Percentiles rank a stretch among this genome's conserved stretches.
Evolutionary conservation across 176 grass and related monocot genomes (phyloP).

Genomic region (Musa itinerans): DNA sequence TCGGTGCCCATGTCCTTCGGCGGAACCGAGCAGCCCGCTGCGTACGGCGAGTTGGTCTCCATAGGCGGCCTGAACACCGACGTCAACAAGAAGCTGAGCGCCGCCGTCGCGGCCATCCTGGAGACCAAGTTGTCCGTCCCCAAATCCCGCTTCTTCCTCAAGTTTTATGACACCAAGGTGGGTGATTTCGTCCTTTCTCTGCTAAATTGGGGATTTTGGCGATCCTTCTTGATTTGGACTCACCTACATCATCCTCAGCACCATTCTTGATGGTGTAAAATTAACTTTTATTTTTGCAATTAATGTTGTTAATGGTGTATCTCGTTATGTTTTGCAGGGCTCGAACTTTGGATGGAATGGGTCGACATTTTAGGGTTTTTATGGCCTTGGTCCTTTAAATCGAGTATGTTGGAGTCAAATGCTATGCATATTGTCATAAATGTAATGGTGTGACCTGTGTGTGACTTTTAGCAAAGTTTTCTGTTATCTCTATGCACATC

Average conservation of each 20-base stretch:
- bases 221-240: not conserved
- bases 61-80: conserved; percentile 32
- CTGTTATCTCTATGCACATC: not conserved
- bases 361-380: conserved; percentile 12
- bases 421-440: not conserved
- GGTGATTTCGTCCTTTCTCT: not conserved
- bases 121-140: conserved; percentile 38
- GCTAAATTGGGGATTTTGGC: not conserved
- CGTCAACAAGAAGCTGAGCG: conserved; percentile 40
- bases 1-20: conserved; percentile 39
- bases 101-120: conserved; percentile 28
- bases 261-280: not conserved
- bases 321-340: conserved; percentile 8
- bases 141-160: conserved; percentile 37
- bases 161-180: conserved; percentile 46
- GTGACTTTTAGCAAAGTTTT: not conserved
- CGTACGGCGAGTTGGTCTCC: conserved; percentile 41
- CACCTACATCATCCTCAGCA: not conserved
- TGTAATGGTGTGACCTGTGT: not conserved
- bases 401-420: not conserved
- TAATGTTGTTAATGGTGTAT: not conserved
- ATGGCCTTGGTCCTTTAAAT: not conserved
- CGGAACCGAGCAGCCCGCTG: conserved; percentile 35
- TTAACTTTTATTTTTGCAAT: not conserved
- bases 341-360: conserved; percentile 26